A percentile compares a stretch with the other conserved stretches of the same genome.
Evolutionary conservation across 116 monocot species (phyloP).

Genomic region (Thalassia testudinum): DNA sequence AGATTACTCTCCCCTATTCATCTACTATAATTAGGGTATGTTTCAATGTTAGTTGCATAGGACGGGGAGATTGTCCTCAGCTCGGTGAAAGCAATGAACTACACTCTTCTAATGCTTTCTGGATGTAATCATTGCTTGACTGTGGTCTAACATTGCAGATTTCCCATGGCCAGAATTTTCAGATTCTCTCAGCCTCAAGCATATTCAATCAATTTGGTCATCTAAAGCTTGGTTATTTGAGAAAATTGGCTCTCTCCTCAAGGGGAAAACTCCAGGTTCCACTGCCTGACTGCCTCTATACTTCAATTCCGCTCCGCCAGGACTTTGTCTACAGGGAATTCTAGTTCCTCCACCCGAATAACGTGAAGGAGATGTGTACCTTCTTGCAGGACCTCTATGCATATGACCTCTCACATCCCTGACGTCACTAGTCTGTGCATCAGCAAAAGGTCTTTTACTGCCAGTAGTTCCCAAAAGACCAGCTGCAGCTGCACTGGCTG

Average conservation of each 20-base stretch:
- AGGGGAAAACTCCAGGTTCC: conserved; percentile 44
- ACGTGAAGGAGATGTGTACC: conserved; percentile 56
- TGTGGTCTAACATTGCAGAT: too few relatives aligned
- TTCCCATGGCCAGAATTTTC: neutral
- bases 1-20: too few relatives aligned
- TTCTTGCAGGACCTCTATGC: conserved; percentile 33
- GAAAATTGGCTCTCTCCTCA: conserved; percentile 60
- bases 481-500: conserved; percentile 1
- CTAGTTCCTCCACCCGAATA: conserved; percentile 26
- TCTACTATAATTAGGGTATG: too few relatives aligned
- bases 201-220: conserved; percentile 52
- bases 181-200: neutral
- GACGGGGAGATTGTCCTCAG: too few relatives aligned
- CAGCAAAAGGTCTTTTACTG: conserved; percentile 15
- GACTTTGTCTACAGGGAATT: conserved; percentile 29
- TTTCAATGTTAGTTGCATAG: too few relatives aligned
- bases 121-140: too few relatives aligned
- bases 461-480: conserved; percentile 15
- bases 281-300: conserved; percentile 32
- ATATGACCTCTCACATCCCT: conserved; percentile 35
- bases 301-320: conserved; percentile 40
- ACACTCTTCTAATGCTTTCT: too few relatives aligned
- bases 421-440: conserved; percentile 28
- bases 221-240: conserved; percentile 24
- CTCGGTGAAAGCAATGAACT: too few relatives aligned